These are phyloP conservation scores for Solioccasus polychromus DNA, from an alignment of 768 basidiomycete species.

Conservation along the genomic window DNA sequence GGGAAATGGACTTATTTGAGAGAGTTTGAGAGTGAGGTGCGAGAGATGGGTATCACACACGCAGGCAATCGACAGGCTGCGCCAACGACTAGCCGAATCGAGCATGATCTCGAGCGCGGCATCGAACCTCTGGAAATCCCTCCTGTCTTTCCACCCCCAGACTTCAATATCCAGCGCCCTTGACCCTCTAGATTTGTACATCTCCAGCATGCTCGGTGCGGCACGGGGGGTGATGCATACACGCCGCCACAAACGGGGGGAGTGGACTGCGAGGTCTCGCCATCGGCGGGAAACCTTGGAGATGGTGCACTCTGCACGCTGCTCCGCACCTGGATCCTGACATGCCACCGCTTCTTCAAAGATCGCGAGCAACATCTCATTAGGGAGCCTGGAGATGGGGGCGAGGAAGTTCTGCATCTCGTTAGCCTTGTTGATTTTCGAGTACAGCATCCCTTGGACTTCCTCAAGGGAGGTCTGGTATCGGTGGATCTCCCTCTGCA, in stretches of 20 bases:
- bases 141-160: constrained; percentile 29
- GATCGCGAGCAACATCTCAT: constrained; percentile 30
- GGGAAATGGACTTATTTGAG: constrained; percentile 16
- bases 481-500: constrained; percentile 17
- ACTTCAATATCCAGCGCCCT: constrained; percentile 27
- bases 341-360: constrained; percentile 30
- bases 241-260: constrained; percentile 29
- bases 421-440: constrained; percentile 23
- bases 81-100: constrained; percentile 27
- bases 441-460: constrained; percentile 13
- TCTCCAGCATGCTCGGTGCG: constrained; percentile 18
- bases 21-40: constrained; percentile 27
- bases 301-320: constrained; percentile 22
- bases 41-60: constrained; percentile 30
- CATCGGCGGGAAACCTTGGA: constrained; percentile 33
- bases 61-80: constrained; percentile 22
- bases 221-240: constrained; percentile 24
- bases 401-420: constrained; percentile 31
- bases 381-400: constrained; percentile 28
- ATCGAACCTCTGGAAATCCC: constrained; percentile 32
- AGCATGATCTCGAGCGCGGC: constrained; percentile 24
- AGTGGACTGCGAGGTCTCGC: constrained; percentile 30
- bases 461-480: constrained; percentile 13
- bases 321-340: constrained; percentile 20
- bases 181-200: constrained; percentile 25